Evolutionary conservation across 2,329 filamentous ascomycete species (phyloP).

Genomic region (Plenodomus lindquistii): DNA sequence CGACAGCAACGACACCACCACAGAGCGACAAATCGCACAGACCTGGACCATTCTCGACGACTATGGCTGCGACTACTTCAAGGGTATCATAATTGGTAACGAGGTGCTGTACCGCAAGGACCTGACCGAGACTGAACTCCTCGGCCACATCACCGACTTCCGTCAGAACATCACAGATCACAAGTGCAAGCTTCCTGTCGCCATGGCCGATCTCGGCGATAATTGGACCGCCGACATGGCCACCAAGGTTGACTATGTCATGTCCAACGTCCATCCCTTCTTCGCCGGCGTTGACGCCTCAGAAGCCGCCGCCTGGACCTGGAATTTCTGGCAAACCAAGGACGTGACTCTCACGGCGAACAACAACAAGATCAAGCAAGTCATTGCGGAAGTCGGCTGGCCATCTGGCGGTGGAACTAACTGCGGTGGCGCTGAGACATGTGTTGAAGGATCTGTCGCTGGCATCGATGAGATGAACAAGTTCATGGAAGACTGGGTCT

Average conservation of each 20-base stretch:
- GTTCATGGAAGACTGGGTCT: conserved; percentile 88
- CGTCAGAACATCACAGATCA: conserved; percentile 68
- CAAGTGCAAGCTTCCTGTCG: conserved; percentile 73
- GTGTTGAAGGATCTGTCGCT: conserved; percentile 72
- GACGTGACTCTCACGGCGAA: conserved; percentile 65
- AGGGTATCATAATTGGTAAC: conserved; percentile 66
- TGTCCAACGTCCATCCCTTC: conserved; percentile 97
- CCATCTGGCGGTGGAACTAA: conserved; percentile 79
- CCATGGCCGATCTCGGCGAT: conserved; percentile 86
- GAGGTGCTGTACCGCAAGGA: conserved; percentile 66
- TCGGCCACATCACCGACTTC: conserved; percentile 67
- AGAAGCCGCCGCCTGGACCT: conserved; percentile 78
- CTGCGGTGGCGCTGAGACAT: conserved; percentile 65
- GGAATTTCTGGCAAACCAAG: conserved; percentile 74
- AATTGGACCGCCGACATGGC: conserved; percentile 78
- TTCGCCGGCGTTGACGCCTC: conserved; percentile 77
- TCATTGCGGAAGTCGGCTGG: conserved; percentile 94
- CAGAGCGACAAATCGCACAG: conserved; percentile 76
- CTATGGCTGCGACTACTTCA: conserved; percentile 58
- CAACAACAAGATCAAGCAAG: conserved; percentile 60
- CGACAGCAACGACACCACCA: conserved; percentile 81
- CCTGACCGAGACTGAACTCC: conserved; percentile 67
- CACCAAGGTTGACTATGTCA: conserved; percentile 77
- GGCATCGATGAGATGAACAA: conserved; percentile 79
- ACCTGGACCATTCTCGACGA: conserved; percentile 81